phyloP scores from a whole-genome alignment of 371 early-diverging fungal genomes.

The Capniomyces stellatus region DNA sequence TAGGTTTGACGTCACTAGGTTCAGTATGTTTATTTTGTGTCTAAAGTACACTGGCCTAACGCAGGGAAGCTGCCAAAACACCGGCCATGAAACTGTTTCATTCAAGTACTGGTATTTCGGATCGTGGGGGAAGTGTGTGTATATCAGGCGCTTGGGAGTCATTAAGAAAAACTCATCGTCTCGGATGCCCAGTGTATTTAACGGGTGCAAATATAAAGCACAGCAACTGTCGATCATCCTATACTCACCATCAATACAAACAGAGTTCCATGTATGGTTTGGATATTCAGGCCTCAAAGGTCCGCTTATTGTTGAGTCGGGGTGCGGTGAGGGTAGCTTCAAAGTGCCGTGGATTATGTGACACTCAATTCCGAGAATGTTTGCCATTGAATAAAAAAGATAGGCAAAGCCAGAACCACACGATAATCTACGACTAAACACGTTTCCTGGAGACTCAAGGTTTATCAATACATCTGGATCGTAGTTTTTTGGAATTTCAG shows the following conservation, averaged over 20 bases:
- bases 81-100: conserved; percentile 19
- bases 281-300: not conserved
- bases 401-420: conserved; percentile 27
- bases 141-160: conserved; percentile 19
- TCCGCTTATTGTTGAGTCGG: conserved; percentile 1
- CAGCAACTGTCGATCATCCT: conserved; percentile 24
- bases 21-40: conserved; percentile 22
- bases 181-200: conserved; percentile 13
- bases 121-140: conserved; percentile 20
- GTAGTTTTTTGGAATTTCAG: not conserved
- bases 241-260: conserved; percentile 27
- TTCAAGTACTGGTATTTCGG: conserved; percentile 19
- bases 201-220: conserved; percentile 19
- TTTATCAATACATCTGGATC: not conserved
- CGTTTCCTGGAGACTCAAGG: not conserved
- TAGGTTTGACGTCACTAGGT: conserved; percentile 13
- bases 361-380: conserved; percentile 21
- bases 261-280: conserved; percentile 27
- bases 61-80: conserved; percentile 28
- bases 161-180: conserved; percentile 26
- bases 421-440: not conserved
- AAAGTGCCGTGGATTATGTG: conserved; percentile 22
- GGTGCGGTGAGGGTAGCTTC: conserved; percentile 17
- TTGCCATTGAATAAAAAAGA: conserved; percentile 21
- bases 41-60: conserved; percentile 22